These are phyloP conservation scores for Fusarium chuoi DNA, from an alignment of 2,329 filamentous ascomycete species.

Conservation along the genomic window DNA sequence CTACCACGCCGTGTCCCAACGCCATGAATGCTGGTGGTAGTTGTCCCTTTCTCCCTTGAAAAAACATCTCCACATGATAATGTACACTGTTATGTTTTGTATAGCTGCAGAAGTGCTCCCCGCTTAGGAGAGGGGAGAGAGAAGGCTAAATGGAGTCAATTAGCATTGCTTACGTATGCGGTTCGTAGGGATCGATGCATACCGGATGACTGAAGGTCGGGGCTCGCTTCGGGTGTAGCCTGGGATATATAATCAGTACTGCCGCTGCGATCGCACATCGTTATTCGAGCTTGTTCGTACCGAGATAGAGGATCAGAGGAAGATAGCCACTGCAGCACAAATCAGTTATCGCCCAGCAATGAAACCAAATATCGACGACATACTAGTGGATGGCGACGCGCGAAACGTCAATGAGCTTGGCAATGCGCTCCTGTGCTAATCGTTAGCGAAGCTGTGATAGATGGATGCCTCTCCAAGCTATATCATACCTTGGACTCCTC, in stretches of 20 bases:
- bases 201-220: slow-evolving; percentile 76
- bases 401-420: slow-evolving; percentile 94
- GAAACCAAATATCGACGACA: slow-evolving; percentile 47
- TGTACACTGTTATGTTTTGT: slow-evolving; percentile 39
- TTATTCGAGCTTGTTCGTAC: slow-evolving; percentile 60
- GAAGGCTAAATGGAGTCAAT: slow-evolving; percentile 57
- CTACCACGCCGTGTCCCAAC: slow-evolving; percentile 38
- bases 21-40: slow-evolving; percentile 41
- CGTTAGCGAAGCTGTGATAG: slow-evolving; percentile 23
- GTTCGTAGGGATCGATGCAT: slow-evolving; percentile 36
- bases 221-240: slow-evolving; percentile 96
- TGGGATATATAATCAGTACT: slow-evolving; percentile 52
- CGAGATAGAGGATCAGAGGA: slow-evolving; percentile 95
- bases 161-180: slow-evolving; percentile 32
- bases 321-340: slow-evolving; percentile 80
- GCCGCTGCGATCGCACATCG: slow-evolving; percentile 8
- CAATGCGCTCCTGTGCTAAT: slow-evolving; percentile 85
- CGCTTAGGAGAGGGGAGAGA: slow-evolving; percentile 71
- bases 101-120: slow-evolving; percentile 9
- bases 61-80: slow-evolving; percentile 31
- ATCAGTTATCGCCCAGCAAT: slow-evolving; percentile 49
- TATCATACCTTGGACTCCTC: slow-evolving; percentile 91
- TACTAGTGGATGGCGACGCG: slow-evolving; percentile 97
- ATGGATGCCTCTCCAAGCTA: neutral
- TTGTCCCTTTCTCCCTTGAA: slow-evolving; percentile 3